Evolutionary conservation across 768 basidiomycete species (phyloP).

Genomic region (Neoboletus subvelutipes): DNA sequence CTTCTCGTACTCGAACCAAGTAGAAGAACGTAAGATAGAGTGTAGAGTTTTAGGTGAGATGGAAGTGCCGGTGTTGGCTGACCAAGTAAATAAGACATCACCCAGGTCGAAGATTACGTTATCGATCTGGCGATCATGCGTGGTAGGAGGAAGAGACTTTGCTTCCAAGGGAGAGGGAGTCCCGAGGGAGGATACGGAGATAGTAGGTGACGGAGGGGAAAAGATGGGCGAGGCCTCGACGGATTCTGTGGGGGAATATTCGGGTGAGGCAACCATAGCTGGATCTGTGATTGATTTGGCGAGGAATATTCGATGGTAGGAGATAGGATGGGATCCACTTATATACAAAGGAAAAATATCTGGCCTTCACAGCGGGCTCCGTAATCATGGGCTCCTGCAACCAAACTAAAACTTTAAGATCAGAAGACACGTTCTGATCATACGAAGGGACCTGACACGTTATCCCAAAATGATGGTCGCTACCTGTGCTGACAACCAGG

Average conservation of each 20-base stretch:
- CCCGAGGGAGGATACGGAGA: slow-evolving; percentile 4
- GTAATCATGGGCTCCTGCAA: too few relatives aligned
- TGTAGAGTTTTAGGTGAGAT: slow-evolving; percentile 12
- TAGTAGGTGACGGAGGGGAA: neutral
- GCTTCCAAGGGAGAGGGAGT: slow-evolving; percentile 1
- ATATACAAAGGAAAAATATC: neutral
- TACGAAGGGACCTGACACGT: neutral
- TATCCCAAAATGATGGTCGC: too few relatives aligned
- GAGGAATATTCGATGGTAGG: neutral
- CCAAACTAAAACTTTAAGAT: too few relatives aligned
- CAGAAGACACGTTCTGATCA: too few relatives aligned
- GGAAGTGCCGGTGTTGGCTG: slow-evolving; percentile 13
- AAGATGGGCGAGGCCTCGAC: neutral
- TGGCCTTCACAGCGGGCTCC: neutral
- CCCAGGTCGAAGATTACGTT: slow-evolving; percentile 25
- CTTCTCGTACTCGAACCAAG: slow-evolving; percentile 26
- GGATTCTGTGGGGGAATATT: neutral
- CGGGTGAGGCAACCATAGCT: slow-evolving; percentile 2
- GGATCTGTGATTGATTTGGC: neutral
- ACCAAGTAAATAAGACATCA: slow-evolving; percentile 26
- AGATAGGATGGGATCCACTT: neutral
- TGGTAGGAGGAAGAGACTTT: neutral
- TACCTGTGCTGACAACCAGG: too few relatives aligned
- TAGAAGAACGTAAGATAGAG: slow-evolving; percentile 15
- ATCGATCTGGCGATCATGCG: slow-evolving; percentile 17